phyloP scores from a whole-genome alignment of 2,329 filamentous ascomycete species.

The Akanthomyces muscarius region DNA sequence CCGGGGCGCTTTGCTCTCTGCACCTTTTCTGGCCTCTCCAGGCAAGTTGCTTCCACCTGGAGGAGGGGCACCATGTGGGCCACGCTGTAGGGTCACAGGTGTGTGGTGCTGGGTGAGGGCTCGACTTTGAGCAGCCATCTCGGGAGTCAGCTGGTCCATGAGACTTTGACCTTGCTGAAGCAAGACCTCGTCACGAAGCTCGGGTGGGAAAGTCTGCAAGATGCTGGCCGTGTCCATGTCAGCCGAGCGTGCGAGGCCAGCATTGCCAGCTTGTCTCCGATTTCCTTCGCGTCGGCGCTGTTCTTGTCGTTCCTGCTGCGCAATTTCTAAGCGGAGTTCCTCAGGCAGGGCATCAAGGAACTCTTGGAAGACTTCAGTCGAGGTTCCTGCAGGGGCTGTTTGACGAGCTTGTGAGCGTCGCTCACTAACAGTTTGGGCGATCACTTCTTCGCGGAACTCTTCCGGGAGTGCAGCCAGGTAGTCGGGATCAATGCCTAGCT shows the following conservation, averaged over 20 bases:
- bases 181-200: slow-evolving; percentile 78
- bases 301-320: slow-evolving; percentile 85
- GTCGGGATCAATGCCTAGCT: slow-evolving; percentile 87
- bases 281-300: slow-evolving; percentile 80
- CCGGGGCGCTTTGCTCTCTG: slow-evolving; percentile 63
- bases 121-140: slow-evolving; percentile 82
- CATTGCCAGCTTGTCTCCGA: slow-evolving; percentile 55
- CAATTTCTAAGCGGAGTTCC: slow-evolving; percentile 84
- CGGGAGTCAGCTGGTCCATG: slow-evolving; percentile 76
- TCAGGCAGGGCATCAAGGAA: slow-evolving; percentile 90
- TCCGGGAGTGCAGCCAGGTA: slow-evolving; percentile 97
- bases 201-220: slow-evolving; percentile 81
- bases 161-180: slow-evolving; percentile 89
- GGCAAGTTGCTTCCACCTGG: slow-evolving; percentile 23
- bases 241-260: slow-evolving; percentile 46
- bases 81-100: slow-evolving; percentile 25
- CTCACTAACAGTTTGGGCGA: slow-evolving; percentile 82
- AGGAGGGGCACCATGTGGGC: slow-evolving; percentile 28
- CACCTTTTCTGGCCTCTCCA: slow-evolving; percentile 35
- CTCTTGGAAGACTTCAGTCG: slow-evolving; percentile 82
- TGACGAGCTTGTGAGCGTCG: slow-evolving; percentile 72
- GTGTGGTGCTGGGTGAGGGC: slow-evolving; percentile 51
- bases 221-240: slow-evolving; percentile 95
- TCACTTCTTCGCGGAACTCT: slow-evolving; percentile 91
- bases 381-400: slow-evolving; percentile 65